phyloP scores from a whole-genome alignment of 1,284 basidiomycete species.

The Rhodotorula sp. region DNA sequence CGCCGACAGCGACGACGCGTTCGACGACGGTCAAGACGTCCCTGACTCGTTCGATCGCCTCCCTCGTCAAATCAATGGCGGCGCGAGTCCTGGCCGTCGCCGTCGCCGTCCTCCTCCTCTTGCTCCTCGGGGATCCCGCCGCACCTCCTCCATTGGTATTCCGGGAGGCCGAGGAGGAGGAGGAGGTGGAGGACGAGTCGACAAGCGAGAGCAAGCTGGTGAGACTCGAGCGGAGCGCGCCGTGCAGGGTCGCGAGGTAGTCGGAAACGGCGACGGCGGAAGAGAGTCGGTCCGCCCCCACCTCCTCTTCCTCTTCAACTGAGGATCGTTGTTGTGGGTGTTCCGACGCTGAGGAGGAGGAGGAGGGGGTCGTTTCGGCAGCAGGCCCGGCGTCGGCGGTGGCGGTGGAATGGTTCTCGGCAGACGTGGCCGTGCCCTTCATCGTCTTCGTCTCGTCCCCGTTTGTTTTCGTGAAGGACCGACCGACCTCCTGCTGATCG shows the following conservation, averaged over 20 bases:
- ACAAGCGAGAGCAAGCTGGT: conserved; percentile 96
- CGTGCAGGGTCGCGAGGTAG: conserved; percentile 65
- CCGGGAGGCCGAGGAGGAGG: conserved; percentile 57
- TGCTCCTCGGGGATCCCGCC: no score
- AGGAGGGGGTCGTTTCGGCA: no score
- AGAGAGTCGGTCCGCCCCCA: not conserved
- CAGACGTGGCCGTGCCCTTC: no score
- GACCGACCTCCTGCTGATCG: no score
- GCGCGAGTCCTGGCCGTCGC: conserved; percentile 85
- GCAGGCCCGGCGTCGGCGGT: no score
- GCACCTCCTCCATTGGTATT: no score
- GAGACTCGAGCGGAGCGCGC: conserved; percentile 85
- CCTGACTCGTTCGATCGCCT: conserved; percentile 89
- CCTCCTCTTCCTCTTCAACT: not conserved
- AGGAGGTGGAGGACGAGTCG: conserved; percentile 82
- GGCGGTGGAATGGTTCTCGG: no score
- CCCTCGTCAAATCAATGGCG: conserved; percentile 84
- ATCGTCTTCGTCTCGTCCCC: no score
- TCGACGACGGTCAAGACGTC: conserved; percentile 89
- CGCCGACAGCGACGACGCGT: conserved; percentile 59
- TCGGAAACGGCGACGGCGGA: conserved; percentile 63
- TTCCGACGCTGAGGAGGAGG: no score
- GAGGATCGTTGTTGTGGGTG: no score
- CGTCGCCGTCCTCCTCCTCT: conserved; percentile 57
- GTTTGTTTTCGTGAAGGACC: no score